Evolutionary conservation across 352 stramenopile genomes (phyloP).

Genomic region (Achlya hypogyna): DNA sequence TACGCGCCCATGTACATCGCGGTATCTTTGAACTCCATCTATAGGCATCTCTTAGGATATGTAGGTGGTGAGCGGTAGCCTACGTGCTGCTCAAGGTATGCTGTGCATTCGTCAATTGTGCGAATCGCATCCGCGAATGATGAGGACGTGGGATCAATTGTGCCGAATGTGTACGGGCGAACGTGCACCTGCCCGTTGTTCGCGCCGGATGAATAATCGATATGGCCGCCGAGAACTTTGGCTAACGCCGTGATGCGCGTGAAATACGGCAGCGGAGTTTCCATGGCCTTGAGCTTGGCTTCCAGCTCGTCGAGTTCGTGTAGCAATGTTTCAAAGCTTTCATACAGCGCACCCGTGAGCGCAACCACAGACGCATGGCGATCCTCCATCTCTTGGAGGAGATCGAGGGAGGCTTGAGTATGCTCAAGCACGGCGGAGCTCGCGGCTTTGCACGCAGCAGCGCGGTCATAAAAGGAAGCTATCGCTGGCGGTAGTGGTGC

Average conservation of each 20-base stretch:
- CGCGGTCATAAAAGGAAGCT: neutral
- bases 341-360: constrained; percentile 68
- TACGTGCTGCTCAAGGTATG: constrained; percentile 63
- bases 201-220: neutral
- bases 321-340: constrained; percentile 59
- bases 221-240: neutral
- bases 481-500: neutral
- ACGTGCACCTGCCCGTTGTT: constrained; percentile 43
- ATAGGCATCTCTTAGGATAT: constrained; percentile 9
- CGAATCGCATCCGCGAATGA: constrained; percentile 51
- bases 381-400: constrained; percentile 75
- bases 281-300: constrained; percentile 49
- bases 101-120: constrained; percentile 56
- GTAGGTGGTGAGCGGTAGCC: constrained; percentile 16
- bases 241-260: constrained; percentile 37
- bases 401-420: constrained; percentile 44
- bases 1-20: constrained; percentile 70
- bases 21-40: constrained; percentile 63
- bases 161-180: constrained; percentile 55
- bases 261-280: constrained; percentile 62
- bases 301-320: constrained; percentile 55
- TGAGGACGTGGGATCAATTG: constrained; percentile 55
- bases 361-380: constrained; percentile 63
- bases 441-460: constrained; percentile 22
- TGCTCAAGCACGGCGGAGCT: constrained; percentile 43